Evolutionary conservation across 371 early-diverging fungal genomes (phyloP).

Genomic region (Mucor plumbeus): DNA sequence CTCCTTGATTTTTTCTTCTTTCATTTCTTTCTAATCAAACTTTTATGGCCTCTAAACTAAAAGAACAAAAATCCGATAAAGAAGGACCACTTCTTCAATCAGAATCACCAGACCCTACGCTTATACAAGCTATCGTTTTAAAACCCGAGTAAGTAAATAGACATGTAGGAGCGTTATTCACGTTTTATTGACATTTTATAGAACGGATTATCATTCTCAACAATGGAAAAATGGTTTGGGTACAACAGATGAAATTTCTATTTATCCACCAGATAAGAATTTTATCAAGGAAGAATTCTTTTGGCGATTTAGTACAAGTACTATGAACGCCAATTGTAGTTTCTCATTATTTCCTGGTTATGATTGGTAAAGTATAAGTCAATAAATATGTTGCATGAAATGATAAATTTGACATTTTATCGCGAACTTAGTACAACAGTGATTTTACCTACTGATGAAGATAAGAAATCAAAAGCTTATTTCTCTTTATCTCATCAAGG

Average conservation of each 20-base stretch:
- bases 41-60: background rate
- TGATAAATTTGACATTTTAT: background rate
- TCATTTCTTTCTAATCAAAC: background rate
- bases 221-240: conserved; percentile 71
- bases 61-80: background rate
- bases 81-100: conserved; percentile 29
- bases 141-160: conserved; percentile 20
- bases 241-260: conserved; percentile 58
- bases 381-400: conserved; percentile 12
- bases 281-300: conserved; percentile 55
- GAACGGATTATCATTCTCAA: conserved; percentile 30
- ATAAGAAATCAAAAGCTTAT: conserved; percentile 18
- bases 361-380: conserved; percentile 39
- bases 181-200: background rate
- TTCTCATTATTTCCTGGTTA: conserved; percentile 65
- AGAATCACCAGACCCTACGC: conserved; percentile 41
- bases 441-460: conserved; percentile 21
- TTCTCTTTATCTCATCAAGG: conserved; percentile 56
- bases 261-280: conserved; percentile 50
- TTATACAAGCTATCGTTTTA: conserved; percentile 24
- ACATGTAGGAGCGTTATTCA: background rate
- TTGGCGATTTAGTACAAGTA: conserved; percentile 57
- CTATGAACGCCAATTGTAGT: conserved; percentile 52
- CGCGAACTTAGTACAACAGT: conserved; percentile 24
- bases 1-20: background rate